Evolutionary conservation across 768 basidiomycete species (phyloP), one percentile per base, ranked within the genome.

Genomic region (Chalciporus sphaerocephalus): DNA sequence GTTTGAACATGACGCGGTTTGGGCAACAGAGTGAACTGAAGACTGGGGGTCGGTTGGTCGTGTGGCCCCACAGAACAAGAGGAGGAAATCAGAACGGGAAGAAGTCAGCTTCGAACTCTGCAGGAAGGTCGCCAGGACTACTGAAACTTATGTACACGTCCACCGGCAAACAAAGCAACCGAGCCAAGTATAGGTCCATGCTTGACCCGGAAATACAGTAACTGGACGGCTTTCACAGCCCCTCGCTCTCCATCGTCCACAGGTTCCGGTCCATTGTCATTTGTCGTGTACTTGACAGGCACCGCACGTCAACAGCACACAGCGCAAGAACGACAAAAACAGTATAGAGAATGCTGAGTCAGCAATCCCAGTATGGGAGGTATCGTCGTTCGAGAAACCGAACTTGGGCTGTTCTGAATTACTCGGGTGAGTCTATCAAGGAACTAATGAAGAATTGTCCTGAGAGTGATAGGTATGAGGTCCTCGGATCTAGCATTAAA

Each of bases 1-100:
- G 49, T 48, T 71, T 74, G 69, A 78, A 68, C 60, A 62, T 62
- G 42, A 3, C 23, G 12, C 10, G 23, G n/a, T n/a, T n/a, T n/a
- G n/a, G n/a, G n/a, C n/a, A n/a, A n/a, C n/a, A n/a, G n/a, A n/a
- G n/a, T n/a, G n/a, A n/a, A n/a, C n/a, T n/a, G n/a, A n/a, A n/a
- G n/a, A n/a, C 13, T 11, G 30, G n/a, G n/a, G 22, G 21, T 6
- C 9, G 34, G 15, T 32, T 33, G 22, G 32, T 24, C 4, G 34
- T 36, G 37, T 32, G 23, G 42, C 38, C n/a, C n/a, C n/a, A n/a
- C 38, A 54, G 41, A 18, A 4, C 23, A 30, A 32, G 18, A 17
- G 20, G 17, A 9, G 12, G 2, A 12, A 22, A 6, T 13, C 22
- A 44, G 36, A 43, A 6, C 4, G 9, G 32, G n/a, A 23, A 48